Base-by-base conservation (phyloP, 345 rosid genomes). In the Melaleuca quinquenervia region DNA sequence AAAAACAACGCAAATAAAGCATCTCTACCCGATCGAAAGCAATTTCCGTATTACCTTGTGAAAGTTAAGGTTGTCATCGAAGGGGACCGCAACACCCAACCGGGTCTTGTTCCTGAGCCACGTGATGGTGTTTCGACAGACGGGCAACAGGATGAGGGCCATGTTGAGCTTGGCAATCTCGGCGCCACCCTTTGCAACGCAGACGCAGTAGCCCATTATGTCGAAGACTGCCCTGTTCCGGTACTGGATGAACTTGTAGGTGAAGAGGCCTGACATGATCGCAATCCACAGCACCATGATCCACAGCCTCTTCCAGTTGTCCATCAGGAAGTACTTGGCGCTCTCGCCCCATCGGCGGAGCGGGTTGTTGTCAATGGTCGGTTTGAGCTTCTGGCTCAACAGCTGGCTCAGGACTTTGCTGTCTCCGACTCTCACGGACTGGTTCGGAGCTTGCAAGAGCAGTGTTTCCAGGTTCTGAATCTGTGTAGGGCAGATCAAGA, bases 81-180 rank as follows among this genome's bases (percentile, higher is more conserved):
- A 95, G 8, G 98, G 99, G 52, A 96, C 97, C 7, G 86, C 91
- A 26, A 75, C 85, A 2, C 99, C 95, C 83, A 96, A 84, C 89
- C 93, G 95, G 56, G 97, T 95, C 90, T 95, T 96, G 93, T 94
- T 95, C 87, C 98, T 89, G 14, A 96, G 95, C 98, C 98, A 95
- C 55, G 98, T 96, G 52, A 96, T 96, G 84, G 97, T 95, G 87
- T 96, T 96, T 6, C 98, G 91, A 89, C 98, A 96, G 20, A 95
- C 95, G 5, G 98, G 98, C 7, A 95, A 84, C 50, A 96, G 86
- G 74, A 96, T 95, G 85, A 96, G 90, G 50, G 98, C 98, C 98
- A 96, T 96, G 89, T 96, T 96, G 95, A 96, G 93, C 83, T 95
- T 96, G 49, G 91, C 93, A 0, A 94, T 95, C 92, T 96, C 99